A percentile compares a stretch with the other conserved stretches of the same genome.
phyloP scores from a whole-genome alignment of 495 filamentous ascomycete genomes.

The Umbilicaria muhlenbergii region DNA sequence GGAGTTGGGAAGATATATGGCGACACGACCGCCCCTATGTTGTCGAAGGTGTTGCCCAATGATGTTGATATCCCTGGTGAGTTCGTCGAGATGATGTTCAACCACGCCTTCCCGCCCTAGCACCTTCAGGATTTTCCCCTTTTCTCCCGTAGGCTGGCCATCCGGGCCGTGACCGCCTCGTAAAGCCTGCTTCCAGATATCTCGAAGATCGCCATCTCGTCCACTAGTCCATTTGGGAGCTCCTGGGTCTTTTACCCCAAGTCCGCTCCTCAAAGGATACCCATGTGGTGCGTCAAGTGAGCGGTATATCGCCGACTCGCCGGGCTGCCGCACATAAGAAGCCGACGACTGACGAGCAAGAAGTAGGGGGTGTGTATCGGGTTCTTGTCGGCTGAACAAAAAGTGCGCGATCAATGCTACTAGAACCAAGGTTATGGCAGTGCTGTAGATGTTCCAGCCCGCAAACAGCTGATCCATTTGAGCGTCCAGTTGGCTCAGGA shows the following conservation, averaged over 20 bases:
- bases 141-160: slow-evolving; percentile 39
- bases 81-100: slow-evolving; percentile 52
- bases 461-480: slow-evolving; percentile 49
- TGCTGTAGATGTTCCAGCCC: slow-evolving; percentile 69
- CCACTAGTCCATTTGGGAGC: slow-evolving; percentile 69
- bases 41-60: slow-evolving; percentile 60
- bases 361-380: slow-evolving; percentile 82
- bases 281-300: slow-evolving; percentile 70
- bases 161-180: slow-evolving; percentile 45
- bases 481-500: slow-evolving; percentile 49
- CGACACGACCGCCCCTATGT: slow-evolving; percentile 60
- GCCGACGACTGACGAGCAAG: slow-evolving; percentile 69
- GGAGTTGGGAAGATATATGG: slow-evolving; percentile 86
- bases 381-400: slow-evolving; percentile 45
- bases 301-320: slow-evolving; percentile 71
- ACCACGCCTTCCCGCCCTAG: slow-evolving; percentile 56
- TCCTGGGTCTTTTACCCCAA: slow-evolving; percentile 73
- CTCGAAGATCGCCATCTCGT: slow-evolving; percentile 76
- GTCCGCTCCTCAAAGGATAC: slow-evolving; percentile 62
- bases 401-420: slow-evolving; percentile 47
- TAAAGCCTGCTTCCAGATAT: slow-evolving; percentile 73
- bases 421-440: slow-evolving; percentile 41
- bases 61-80: slow-evolving; percentile 76
- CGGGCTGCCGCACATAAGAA: slow-evolving; percentile 63
- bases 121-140: slow-evolving; percentile 67